Percentiles rank a stretch among this genome's conserved stretches.
Conservation (phyloP, 1,139 yeast genomes). For the Kodamaea alishanica region DNA sequence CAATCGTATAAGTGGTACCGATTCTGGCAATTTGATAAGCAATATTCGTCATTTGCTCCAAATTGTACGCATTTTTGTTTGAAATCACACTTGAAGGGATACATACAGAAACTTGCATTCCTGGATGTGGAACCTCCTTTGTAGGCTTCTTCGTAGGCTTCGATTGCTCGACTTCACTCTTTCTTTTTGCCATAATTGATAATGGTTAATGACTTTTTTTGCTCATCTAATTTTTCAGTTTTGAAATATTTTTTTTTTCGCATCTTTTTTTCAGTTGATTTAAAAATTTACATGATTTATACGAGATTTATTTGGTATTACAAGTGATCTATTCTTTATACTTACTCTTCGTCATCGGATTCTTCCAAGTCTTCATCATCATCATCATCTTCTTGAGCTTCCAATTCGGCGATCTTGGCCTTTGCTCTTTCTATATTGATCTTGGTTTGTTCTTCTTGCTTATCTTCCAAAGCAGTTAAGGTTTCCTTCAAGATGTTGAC, state of each 20-base stretch:
- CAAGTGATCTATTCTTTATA: background rate
- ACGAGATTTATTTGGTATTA: conserved; percentile 1
- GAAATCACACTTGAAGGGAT: conserved; percentile 61
- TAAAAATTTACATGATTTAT: background rate
- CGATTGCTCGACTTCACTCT: conserved; percentile 17
- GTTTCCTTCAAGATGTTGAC: conserved; percentile 70
- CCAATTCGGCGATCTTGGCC: conserved; percentile 67
- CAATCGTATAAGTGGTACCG: conserved; percentile 63
- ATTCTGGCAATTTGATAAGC: conserved; percentile 79
- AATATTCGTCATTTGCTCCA: conserved; percentile 69
- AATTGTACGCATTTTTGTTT: conserved; percentile 51
- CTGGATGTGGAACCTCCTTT: conserved; percentile 20
- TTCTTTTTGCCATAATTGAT: conserved; percentile 24
- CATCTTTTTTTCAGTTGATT: background rate
- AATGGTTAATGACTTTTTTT: background rate
- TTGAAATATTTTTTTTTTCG: background rate
- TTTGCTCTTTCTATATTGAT: conserved; percentile 72
- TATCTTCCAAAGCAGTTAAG: conserved; percentile 62
- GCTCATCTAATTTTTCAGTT: background rate
- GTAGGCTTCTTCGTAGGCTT: conserved; percentile 33
- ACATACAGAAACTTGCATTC: conserved; percentile 47
- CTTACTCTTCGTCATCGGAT: conserved; percentile 17
- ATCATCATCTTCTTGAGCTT: conserved; percentile 36
- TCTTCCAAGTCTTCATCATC: conserved; percentile 24
- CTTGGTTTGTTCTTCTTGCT: conserved; percentile 81